Base-by-base conservation (phyloP, 177 flowering plant genomes). In the Vitis hybrid region DNA sequence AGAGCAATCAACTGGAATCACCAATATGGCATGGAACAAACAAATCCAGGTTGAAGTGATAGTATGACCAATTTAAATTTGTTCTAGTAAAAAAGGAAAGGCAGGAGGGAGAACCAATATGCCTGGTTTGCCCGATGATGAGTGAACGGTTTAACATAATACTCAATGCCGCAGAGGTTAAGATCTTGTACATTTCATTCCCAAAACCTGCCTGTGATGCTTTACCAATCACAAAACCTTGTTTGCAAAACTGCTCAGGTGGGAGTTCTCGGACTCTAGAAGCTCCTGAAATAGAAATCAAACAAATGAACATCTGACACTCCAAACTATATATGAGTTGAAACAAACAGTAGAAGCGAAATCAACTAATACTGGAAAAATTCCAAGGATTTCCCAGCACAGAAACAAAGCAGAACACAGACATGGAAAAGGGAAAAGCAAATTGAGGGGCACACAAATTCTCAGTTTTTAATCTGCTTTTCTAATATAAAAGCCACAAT, bases 91-190 rank as follows among this genome's bases (percentile, higher is more conserved):
- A 65, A 72, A 83, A 58, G 82, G 81, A 81, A 89, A 87, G 91
- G 91, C 87, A 79, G 84, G 85, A 82, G 87, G 82, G 81, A 85
- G 85, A 84, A 93, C 91, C 97, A 86, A 90, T 85, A 85, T 91
- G 98, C 99, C 98, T 95, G 94, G 95, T 90, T 85, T 95, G 97
- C 77, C 98, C 97, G 77, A 95, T 88, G 77, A 95, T 93, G 78
- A 95, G 75, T 50, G 99, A 95, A 55, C 98, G 96, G 73, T 93
- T 91, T 74, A 93, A 72, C 86, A 95, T 83, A 60, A 95, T 74
- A 75, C 98, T 95, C 79, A 93, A 75, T 40, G 97, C 92, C 40
- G 92, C 94, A 68, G 82, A 94, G 70, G 87, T 90, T 60, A 95
- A 75, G 55, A 93, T 82, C 90, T 93, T 95, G 88, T 95, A 95